Base-by-base conservation (phyloP, 1,284 basidiomycete genomes). In the Trichosporon faecale region DNA sequence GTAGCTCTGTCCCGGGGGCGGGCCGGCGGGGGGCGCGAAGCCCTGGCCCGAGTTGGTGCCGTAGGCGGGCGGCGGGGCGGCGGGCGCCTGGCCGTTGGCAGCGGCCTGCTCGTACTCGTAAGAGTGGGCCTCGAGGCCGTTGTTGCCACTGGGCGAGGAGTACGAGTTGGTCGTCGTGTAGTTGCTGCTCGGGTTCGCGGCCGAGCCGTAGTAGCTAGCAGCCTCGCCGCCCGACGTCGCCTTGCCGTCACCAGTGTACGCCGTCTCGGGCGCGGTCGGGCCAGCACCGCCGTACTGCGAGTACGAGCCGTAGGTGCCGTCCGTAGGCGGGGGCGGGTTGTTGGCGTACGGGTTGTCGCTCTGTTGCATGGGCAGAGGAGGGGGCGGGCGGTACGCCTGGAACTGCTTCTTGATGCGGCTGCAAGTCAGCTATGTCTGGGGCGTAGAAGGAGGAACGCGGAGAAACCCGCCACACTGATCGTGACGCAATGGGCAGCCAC, bases 101-200 rank as follows among this genome's bases (percentile, higher is more conserved):
- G 78, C 76, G 5, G 81, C 81, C 73, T 82, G 81, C 65, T 75
- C 75, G 77, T 80, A 83, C 71, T 83, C 81, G 71, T 83, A 83
- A 14, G 49, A 63, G 66, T 70, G 69, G 46, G 64, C 27, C n/a
- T 64, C 68, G 21, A 69, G 40, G 55, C 57, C 35, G 27, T 60
- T 60, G 31, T 44, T 60, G 57, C 57, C 25, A 23, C 23, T 25
- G 1, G 23, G 21, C 23, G 11, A 12, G 23, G 23, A 8, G 52
- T 55, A 55, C 52, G 52, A 25, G 52, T 55, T 61, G 57, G 27
- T 6, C 18, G 57, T 8, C 16, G 57, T n/a, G 64, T 44, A 25
- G 57, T 49, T 68, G 49, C 29, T 64, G 23, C 27, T 66, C 49
- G 49, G 49, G 49, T 52, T 52, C 16, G 27, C 57, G 29, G 27